Evolutionary conservation across 306 rosid genomes (phyloP).

Genomic region (Cicer yamashitae): DNA sequence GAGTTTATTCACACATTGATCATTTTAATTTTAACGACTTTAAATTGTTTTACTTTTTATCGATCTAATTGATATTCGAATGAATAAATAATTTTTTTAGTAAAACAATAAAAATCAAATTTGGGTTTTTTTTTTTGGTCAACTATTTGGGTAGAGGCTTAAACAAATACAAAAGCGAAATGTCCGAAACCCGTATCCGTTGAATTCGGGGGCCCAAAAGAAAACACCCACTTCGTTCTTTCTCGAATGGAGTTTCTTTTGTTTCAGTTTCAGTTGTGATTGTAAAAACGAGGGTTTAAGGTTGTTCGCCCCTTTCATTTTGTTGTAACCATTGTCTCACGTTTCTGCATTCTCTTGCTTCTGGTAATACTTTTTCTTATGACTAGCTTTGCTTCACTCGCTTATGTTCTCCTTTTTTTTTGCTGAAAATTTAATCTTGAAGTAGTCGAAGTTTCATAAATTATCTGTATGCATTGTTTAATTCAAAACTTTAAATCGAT

Average conservation of each 20-base stretch:
- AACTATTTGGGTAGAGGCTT: too few relatives aligned
- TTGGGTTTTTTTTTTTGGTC: too few relatives aligned
- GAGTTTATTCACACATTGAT: too few relatives aligned
- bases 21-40: too few relatives aligned
- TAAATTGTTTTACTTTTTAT: too few relatives aligned
- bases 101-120: too few relatives aligned
- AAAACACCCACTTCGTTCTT: neutral
- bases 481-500: neutral
- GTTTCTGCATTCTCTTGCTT: neutral
- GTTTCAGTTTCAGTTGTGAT: neutral
- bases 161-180: neutral
- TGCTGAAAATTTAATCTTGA: neutral
- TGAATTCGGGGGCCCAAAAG: slow-evolving; percentile 6
- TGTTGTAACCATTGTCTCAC: neutral
- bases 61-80: too few relatives aligned
- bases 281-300: slow-evolving; percentile 47
- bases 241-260: neutral
- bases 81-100: too few relatives aligned
- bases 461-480: neutral
- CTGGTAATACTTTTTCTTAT: slow-evolving; percentile 31
- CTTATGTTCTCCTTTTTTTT: neutral
- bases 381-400: neutral
- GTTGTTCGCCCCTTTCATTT: slow-evolving; percentile 3
- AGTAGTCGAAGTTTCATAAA: neutral
- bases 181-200: neutral